Percentiles rank a stretch among this genome's conserved stretches.
phyloP scores from a whole-genome alignment of 2,329 filamentous ascomycete genomes.

The Cadophora sp. region DNA sequence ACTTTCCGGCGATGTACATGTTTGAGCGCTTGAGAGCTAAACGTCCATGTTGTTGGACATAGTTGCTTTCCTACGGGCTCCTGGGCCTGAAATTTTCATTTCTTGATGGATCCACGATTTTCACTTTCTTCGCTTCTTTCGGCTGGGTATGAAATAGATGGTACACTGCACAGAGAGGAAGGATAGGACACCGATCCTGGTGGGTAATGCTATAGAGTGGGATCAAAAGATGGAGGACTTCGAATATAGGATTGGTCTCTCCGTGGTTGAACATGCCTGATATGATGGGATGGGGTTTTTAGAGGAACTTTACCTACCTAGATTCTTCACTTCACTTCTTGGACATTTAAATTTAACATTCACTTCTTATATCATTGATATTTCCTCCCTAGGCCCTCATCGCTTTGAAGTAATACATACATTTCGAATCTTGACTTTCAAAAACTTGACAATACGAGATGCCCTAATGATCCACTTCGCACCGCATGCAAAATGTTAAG shows the following conservation, averaged over 20 bases:
- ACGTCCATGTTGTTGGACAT: neutral
- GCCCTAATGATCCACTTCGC: constrained; percentile 8
- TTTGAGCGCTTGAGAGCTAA: neutral
- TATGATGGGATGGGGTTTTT: neutral
- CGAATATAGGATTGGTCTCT: no score
- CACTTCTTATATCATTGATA: neutral
- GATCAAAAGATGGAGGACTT: no score
- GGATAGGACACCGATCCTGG: no score
- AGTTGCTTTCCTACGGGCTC: neutral
- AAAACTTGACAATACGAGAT: neutral
- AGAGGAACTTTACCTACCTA: neutral
- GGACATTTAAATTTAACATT: neutral
- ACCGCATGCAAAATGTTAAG: neutral
- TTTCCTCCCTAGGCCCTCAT: no score
- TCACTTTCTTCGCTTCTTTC: neutral
- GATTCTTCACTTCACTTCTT: constrained; percentile 6
- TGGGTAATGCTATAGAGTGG: no score
- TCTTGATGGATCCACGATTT: constrained; percentile 2
- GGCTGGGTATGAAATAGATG: neutral
- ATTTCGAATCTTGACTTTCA: neutral
- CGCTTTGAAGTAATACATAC: neutral
- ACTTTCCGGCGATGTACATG: neutral
- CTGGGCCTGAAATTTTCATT: neutral
- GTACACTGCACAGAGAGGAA: no score
- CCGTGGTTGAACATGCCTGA: no score